Evolutionary conservation across 306 rosid genomes (phyloP), one percentile per base, ranked within the genome.

Genomic region (Dalbergia cultrata): DNA sequence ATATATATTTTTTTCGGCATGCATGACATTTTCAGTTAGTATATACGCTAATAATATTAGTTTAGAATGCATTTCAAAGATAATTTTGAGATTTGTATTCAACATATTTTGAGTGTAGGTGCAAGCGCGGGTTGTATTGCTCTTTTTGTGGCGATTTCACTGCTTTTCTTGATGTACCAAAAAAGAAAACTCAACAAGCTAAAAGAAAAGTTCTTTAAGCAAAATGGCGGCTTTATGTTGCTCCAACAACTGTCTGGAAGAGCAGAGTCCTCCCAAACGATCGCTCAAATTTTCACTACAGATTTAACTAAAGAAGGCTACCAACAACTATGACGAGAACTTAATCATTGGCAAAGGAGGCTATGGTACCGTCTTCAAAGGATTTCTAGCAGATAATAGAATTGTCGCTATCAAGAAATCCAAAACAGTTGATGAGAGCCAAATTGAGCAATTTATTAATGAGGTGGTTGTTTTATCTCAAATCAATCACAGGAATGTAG

Each of bases 211-310:
- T 86, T 83, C 74, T 86, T 77, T 21, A 9, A 12, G 33, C 58
- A 62, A 74, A 85, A 88, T 60, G 87, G 89, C 9, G 87, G 89
- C 6, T 9, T 78, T 0, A 1, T 78, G 49, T 72, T 88, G 53
- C 70, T 86, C 5, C 81, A 39, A 3, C 60, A 26, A 39, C 80
- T 87, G 22, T 65, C 80, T 0, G 12, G 11, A 18, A 26, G 35
- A 49, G 44, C 31, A 70, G 75, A 70, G 21, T 22, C 44, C 8
- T n/a, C 44, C 14, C 26, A 26, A 8, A 14, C 9, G n/a, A n/a
- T n/a, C 8, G 14, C 75, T 12, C 60, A 70, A 4, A 70, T 70
- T 70, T 70, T 70, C 11, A 12, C 61, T 49, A 43, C 61, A 22
- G 16, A 50, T 4, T 4, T 61, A 54, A 54, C 18, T 54, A n/a